These are phyloP conservation scores for Suillus cothurnatus DNA, from an alignment of 768 basidiomycete genomes.

Conservation along the genomic window DNA sequence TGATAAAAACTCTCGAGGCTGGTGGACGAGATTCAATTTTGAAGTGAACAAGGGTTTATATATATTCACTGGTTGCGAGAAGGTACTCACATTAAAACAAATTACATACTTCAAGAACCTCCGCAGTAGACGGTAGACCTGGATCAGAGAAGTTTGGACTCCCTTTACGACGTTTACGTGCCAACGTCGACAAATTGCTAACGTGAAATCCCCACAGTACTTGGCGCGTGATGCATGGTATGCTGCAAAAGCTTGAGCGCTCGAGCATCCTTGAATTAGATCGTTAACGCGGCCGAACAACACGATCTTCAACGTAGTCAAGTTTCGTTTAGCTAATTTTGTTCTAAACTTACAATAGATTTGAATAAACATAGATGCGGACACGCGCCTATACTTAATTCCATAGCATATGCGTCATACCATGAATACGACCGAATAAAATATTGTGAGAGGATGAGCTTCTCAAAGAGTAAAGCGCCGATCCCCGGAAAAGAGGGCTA, in stretches of 20 bases:
- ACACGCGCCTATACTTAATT: background rate
- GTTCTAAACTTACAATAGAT: background rate
- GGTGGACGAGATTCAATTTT: background rate
- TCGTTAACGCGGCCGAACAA: background rate
- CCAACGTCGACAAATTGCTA: background rate
- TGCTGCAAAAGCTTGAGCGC: no score
- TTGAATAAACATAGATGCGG: background rate
- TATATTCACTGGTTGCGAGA: background rate
- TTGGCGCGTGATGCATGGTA: no score
- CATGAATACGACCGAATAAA: background rate
- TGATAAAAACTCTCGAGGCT: no score
- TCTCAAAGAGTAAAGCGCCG: background rate
- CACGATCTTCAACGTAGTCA: background rate
- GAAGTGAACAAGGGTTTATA: background rate
- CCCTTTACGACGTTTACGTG: background rate
- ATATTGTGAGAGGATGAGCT: background rate
- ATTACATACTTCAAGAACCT: slow-evolving; percentile 1
- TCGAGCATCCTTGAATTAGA: background rate
- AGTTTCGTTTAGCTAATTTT: background rate
- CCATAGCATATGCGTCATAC: background rate
- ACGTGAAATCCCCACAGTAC: no score
- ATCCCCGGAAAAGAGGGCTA: background rate
- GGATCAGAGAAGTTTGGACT: background rate
- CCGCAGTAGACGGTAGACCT: no score
- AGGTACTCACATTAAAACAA: background rate